Evolutionary conservation across 2,329 filamentous ascomycete genomes (phyloP).

Genomic region (Ophiostoma quercus): DNA sequence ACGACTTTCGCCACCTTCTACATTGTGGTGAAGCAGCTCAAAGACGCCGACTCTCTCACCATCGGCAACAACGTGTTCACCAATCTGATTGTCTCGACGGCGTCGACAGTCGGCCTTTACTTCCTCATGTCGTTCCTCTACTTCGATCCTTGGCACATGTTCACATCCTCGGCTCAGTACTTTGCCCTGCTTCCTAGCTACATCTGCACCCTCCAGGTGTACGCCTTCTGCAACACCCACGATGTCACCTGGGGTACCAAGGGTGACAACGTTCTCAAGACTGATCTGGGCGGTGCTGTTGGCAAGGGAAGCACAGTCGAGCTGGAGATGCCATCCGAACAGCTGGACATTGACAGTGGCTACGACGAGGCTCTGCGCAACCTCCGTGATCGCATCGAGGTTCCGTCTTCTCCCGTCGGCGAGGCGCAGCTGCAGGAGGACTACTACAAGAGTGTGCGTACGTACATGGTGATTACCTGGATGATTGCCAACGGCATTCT

Average conservation of each 20-base stretch:
- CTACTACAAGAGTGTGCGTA: conserved; percentile 95
- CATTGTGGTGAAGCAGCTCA: conserved; percentile 80
- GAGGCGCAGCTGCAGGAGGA: conserved; percentile 92
- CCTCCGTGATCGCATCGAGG: conserved; percentile 85
- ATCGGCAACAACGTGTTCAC: conserved; percentile 88
- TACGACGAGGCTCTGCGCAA: conserved; percentile 97
- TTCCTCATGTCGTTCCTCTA: conserved; percentile 96
- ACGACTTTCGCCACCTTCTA: conserved; percentile 85
- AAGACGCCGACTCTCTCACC: conserved; percentile 38
- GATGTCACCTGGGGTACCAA: conserved; percentile 89
- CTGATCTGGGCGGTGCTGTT: conserved; percentile 81
- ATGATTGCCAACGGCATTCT: conserved; percentile 87
- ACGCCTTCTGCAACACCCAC: conserved; percentile 97
- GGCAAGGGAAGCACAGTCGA: conserved; percentile 73
- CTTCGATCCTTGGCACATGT: conserved; percentile 98
- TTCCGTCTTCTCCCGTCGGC: conserved; percentile 54
- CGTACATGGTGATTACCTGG: conserved; percentile 96
- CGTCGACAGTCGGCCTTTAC: conserved; percentile 87
- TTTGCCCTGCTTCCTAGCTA: conserved; percentile 88
- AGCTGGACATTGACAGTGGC: conserved; percentile 94
- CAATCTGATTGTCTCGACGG: conserved; percentile 85
- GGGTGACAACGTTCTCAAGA: conserved; percentile 91
- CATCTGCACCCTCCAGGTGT: conserved; percentile 95
- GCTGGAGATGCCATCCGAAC: conserved; percentile 94
- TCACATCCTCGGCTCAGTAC: conserved; percentile 86